Evolutionary conservation across 768 basidiomycete species (phyloP).

Genomic region (Dioszegia crocea): DNA sequence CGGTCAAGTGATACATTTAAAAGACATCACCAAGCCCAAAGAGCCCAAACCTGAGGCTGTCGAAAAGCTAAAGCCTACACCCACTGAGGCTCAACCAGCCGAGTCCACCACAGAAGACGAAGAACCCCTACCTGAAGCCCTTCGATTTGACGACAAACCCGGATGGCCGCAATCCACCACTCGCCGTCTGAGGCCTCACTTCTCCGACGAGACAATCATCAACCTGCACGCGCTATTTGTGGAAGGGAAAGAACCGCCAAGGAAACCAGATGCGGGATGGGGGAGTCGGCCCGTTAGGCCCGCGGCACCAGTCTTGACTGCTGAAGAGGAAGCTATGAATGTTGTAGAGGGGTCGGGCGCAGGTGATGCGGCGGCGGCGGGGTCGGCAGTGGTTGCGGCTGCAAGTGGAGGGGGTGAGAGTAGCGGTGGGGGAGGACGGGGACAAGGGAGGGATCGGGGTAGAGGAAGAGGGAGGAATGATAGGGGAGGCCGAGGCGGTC

Average conservation of each 20-base stretch:
- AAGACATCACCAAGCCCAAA: slow-evolving; percentile 68
- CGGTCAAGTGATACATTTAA: slow-evolving; percentile 73
- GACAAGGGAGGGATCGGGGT: slow-evolving; percentile 45
- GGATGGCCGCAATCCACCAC: slow-evolving; percentile 32
- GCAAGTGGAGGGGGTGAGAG: not conserved
- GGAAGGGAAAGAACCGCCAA: slow-evolving; percentile 75
- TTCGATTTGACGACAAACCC: slow-evolving; percentile 26
- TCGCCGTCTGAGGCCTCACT: slow-evolving; percentile 59
- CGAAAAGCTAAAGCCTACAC: slow-evolving; percentile 54
- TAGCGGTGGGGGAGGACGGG: slow-evolving; percentile 20
- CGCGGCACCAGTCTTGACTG: slow-evolving; percentile 10
- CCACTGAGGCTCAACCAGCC: slow-evolving; percentile 53
- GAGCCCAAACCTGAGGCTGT: slow-evolving; percentile 47
- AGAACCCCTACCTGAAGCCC: slow-evolving; percentile 31
- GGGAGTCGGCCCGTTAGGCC: slow-evolving; percentile 34
- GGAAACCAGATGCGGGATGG: slow-evolving; percentile 73
- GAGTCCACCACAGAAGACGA: not conserved
- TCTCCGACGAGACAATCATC: slow-evolving; percentile 60
- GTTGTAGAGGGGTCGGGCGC: slow-evolving; percentile 2
- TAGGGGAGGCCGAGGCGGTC: slow-evolving; percentile 29
- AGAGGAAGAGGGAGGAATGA: slow-evolving; percentile 36
- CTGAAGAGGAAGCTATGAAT: slow-evolving; percentile 36
- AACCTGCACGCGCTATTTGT: slow-evolving; percentile 69
- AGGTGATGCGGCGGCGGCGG: not conserved
- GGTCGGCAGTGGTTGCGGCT: not conserved